phyloP scores from a whole-genome alignment of 306 rosid species.

The Vicia villosa region DNA sequence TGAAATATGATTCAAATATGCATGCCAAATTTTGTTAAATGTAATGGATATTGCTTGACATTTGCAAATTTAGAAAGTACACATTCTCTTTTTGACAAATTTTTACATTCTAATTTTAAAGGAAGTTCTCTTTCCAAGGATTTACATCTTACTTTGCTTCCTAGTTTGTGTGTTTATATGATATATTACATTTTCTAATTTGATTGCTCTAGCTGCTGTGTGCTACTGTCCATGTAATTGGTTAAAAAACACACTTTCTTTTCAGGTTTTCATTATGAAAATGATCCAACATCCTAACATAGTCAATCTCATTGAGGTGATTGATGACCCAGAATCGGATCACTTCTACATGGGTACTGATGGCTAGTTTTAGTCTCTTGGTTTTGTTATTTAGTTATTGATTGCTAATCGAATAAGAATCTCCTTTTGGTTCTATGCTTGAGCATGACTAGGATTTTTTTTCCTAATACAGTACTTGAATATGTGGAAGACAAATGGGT shows the following conservation, averaged over 20 bases:
- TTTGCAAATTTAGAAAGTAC: constrained; percentile 1
- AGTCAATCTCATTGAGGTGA: constrained; percentile 94
- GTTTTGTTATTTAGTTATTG: constrained; percentile 28
- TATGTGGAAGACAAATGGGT: constrained; percentile 98
- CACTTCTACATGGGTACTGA: constrained; percentile 89
- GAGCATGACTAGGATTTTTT: constrained; percentile 36
- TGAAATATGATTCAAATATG: constrained; percentile 20
- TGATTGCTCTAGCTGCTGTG: constrained; percentile 27
- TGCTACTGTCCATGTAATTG: constrained; percentile 6
- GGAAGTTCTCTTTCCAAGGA: neutral
- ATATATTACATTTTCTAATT: neutral
- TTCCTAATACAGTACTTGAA: constrained; percentile 72
- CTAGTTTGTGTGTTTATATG: constrained; percentile 3
- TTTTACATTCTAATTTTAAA: neutral
- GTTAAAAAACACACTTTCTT: constrained; percentile 28
- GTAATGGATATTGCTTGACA: constrained; percentile 7
- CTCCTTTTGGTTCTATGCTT: constrained; percentile 4
- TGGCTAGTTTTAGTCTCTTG: constrained; percentile 31
- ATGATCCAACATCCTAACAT: constrained; percentile 94
- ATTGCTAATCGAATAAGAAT: neutral
- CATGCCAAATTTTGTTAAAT: constrained; percentile 20
- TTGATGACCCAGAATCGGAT: constrained; percentile 90
- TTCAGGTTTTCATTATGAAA: constrained; percentile 94
- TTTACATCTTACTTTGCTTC: constrained; percentile 18
- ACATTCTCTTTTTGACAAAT: neutral